Conservation (phyloP, 1,284 basidiomycete genomes). For the Laetiporus sulphureus region DNA sequence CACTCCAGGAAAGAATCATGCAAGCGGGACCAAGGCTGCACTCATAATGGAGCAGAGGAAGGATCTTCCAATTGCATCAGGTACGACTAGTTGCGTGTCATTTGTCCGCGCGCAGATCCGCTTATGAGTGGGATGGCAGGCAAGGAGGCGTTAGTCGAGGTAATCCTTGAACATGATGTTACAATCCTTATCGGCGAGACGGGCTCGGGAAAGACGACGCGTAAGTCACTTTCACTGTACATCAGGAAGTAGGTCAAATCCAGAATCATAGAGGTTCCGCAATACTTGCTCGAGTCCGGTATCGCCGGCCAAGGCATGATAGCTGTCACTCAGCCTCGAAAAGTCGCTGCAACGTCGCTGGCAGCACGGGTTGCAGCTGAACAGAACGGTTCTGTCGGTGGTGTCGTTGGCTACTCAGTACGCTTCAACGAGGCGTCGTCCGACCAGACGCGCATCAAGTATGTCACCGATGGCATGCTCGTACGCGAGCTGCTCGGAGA, state of each 20-base stretch:
- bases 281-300: constrained; percentile 78
- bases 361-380: constrained; percentile 87
- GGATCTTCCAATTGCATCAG: constrained; percentile 74
- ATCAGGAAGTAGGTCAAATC: no score
- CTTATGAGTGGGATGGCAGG: constrained; percentile 36
- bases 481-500: constrained; percentile 85
- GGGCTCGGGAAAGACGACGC: constrained; percentile 97
- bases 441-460: constrained; percentile 80
- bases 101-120: no score
- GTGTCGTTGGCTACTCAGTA: constrained; percentile 88
- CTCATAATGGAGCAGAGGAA: constrained; percentile 54
- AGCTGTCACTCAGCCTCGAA: constrained; percentile 88
- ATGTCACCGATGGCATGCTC: constrained; percentile 96
- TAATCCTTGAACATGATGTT: constrained; percentile 78
- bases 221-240: no score
- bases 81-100: no score
- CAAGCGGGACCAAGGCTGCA: constrained; percentile 7
- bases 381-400: constrained; percentile 64
- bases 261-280: constrained; percentile 90
- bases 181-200: constrained; percentile 94
- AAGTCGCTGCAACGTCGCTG: constrained; percentile 91
- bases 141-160: constrained; percentile 66
- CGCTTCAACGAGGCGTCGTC: constrained; percentile 87
- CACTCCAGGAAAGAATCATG: constrained; percentile 1
- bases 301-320: constrained; percentile 62